These are phyloP conservation scores for Solanum chmielewskii DNA, from an alignment of 257 asterid species.

Conservation along the genomic window DNA sequence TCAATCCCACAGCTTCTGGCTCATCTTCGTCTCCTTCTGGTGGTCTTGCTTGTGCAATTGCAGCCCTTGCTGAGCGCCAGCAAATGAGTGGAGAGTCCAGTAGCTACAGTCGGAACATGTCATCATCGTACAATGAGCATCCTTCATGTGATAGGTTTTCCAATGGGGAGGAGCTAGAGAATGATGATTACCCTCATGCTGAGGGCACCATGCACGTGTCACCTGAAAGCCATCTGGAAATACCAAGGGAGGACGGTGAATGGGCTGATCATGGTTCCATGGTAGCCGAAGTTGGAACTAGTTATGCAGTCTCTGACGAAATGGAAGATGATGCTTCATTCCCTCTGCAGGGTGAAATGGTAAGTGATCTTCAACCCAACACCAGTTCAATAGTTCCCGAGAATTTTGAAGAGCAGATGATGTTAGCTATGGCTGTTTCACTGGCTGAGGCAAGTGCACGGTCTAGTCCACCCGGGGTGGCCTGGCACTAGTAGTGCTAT, in stretches of 20 bases:
- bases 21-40: conserved; percentile 78
- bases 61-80: conserved; percentile 91
- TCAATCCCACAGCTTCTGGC: conserved; percentile 22
- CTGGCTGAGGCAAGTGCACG: conserved; percentile 78
- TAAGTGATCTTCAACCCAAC: conserved; percentile 21
- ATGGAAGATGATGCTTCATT: conserved; percentile 18
- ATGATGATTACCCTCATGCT: conserved; percentile 31
- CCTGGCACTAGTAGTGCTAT: conserved; percentile 37
- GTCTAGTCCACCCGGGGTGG: conserved; percentile 52
- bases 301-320: conserved; percentile 54
- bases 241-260: conserved; percentile 16
- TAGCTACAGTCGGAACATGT: conserved; percentile 23
- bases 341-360: conserved; percentile 34
- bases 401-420: conserved; percentile 87
- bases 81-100: conserved; percentile 44
- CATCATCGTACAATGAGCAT: conserved; percentile 24
- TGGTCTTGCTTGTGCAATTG: conserved; percentile 88
- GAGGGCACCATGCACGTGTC: conserved; percentile 21
- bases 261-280: conserved; percentile 30
- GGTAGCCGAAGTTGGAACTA: conserved; percentile 49
- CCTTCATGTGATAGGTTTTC: conserved; percentile 26
- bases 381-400: conserved; percentile 52
- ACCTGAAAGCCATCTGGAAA: conserved; percentile 34
- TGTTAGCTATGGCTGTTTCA: conserved; percentile 82
- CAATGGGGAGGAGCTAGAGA: conserved; percentile 33